Evolutionary conservation across 768 basidiomycete genomes (phyloP), one percentile per base, ranked within the genome.

Genomic region (Panus rudis): DNA sequence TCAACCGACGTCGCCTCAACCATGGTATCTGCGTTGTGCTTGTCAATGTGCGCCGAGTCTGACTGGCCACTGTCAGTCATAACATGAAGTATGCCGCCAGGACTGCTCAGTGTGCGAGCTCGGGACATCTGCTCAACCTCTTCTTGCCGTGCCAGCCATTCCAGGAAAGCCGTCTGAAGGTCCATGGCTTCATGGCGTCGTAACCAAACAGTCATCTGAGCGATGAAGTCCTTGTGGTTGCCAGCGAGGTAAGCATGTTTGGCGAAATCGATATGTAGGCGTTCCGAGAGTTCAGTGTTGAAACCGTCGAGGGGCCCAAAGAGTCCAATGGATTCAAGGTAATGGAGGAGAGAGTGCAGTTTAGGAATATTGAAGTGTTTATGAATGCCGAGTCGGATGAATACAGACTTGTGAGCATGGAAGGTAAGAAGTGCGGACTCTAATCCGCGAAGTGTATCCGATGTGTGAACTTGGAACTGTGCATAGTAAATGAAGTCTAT

Each of bases 141-240:
- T n/a, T n/a, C n/a, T n/a, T n/a, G n/a, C n/a, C n/a, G n/a, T n/a
- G n/a, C n/a, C n/a, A n/a, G n/a, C n/a, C n/a, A n/a, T 8, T 14
- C 7, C n/a, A 35, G 33, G 16, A 8, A 35, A 7, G 33, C n/a
- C 16, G 7, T 8, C n/a, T 8, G 21, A 6, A 20, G 50, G 10
- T 48, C 19, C 8, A 71, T 50, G 6, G 63, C 61, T 43, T 71
- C 68, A 20, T 60, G 56, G 2, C 63, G 56, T 1, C 44, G 31
- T 1, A 74, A 54, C 65, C 66, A 69, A 0, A 40, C 20, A 0
- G 61, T 60, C 72, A 73, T 73, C 43, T 72, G 71, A 6, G 51
- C 22, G 6, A 54, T 32, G 35, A 55, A 58, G 10, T 43, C 43
- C n/a, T 46, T 45, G 14, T 47, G 41, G 47, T 61, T 63, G 8